These are phyloP conservation scores for Phoenix dactylifera DNA, from an alignment of 176 grass and related monocot species.

Conservation along the genomic window DNA sequence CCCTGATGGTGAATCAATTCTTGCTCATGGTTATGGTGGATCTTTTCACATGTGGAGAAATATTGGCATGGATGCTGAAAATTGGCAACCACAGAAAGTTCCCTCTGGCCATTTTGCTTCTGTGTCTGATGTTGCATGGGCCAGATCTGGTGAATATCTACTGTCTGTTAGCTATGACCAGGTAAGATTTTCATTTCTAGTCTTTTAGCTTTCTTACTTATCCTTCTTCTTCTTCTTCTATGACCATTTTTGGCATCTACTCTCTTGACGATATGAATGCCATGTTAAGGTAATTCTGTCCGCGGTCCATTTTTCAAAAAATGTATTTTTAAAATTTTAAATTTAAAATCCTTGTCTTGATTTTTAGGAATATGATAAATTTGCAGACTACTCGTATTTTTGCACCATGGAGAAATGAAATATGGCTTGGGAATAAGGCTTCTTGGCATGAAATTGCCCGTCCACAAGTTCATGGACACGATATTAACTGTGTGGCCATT, in stretches of 20 bases:
- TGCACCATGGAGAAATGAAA: conserved; percentile 67
- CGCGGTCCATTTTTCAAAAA: neutral
- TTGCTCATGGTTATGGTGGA: conserved; percentile 87
- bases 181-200: conserved; percentile 31
- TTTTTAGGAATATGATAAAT: conserved; percentile 20
- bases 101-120: conserved; percentile 93
- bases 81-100: conserved; percentile 76
- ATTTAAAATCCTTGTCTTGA: conserved; percentile 13
- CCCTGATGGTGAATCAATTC: conserved; percentile 67
- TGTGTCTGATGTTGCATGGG: conserved; percentile 80
- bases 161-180: conserved; percentile 97
- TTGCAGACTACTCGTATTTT: conserved; percentile 80
- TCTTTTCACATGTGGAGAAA: conserved; percentile 95
- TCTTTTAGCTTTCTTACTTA: too few relatives aligned
- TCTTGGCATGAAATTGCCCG: conserved; percentile 76
- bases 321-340: neutral
- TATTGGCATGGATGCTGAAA: conserved; percentile 64
- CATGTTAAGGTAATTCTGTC: too few relatives aligned
- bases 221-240: too few relatives aligned
- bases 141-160: conserved; percentile 65
- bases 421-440: conserved; percentile 29
- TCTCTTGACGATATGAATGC: too few relatives aligned
- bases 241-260: too few relatives aligned
- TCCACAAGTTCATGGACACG: conserved; percentile 87
- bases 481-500: conserved; percentile 78